Base-by-base conservation (phyloP, 495 filamentous ascomycete genomes). In the Polyplosphaeria fusca region DNA sequence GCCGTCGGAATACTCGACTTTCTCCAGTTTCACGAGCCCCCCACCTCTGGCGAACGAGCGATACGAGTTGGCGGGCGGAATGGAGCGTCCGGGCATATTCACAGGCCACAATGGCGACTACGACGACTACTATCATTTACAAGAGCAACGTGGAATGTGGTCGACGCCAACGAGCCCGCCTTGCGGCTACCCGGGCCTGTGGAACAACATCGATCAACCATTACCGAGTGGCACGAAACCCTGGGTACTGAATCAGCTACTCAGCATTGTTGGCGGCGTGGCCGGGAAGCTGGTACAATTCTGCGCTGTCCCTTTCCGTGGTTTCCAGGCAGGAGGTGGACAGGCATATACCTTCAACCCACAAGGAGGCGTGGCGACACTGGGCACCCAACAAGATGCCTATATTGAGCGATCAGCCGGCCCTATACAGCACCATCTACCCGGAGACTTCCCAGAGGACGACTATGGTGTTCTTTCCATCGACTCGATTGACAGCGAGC, bases 271-370 rank as follows among this genome's bases (percentile, higher is more conserved):
- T 5, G 69, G 67, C 0, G 67, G 64, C 3, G 68, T 76, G 11
- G 76, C 74, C 1, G 87, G 87, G 5, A 91, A 85, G 68, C 82
- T 93, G 7, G 88, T 87, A 76, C 80, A 90, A 64, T 89, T 94
- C 56, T 93, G 89, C 76, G 86, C 77, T 65, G 75, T 76, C 1
- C 80, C 86, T 0, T 91, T 96, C 67, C 74, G 77, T 43, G 91
- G 91, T 0, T 96, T 96, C 71, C 85, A 91, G 52, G 87, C 89
- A 13, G 91, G 89, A 22, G 89, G 86, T 16, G 91, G 90, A 4
- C 76, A 73, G 32, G 86, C 82, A 13, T 95, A 89, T 63, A 73
- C 78, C 7, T 69, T 63, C 26, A 25, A 55, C 16, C 14, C 46
- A 2, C 41, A 55, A 27, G 55, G 27, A 48, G 38, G 41, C 22